These are phyloP conservation scores for Salvia splendens DNA, from an alignment of 257 asterid species.

Conservation along the genomic window DNA sequence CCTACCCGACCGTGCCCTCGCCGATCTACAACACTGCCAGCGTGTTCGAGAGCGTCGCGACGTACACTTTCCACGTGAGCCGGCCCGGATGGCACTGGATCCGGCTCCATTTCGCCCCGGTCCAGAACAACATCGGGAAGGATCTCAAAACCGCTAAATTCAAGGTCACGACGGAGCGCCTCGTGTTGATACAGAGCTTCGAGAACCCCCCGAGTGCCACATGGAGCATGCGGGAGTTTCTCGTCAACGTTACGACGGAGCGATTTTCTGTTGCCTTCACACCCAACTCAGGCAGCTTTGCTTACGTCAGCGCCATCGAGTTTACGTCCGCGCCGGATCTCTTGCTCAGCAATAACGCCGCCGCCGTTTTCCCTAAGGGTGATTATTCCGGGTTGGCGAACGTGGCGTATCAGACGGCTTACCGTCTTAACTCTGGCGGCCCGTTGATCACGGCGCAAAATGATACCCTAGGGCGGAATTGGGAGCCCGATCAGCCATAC, in stretches of 20 bases:
- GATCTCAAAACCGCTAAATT: constrained; percentile 48
- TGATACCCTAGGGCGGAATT: constrained; percentile 56
- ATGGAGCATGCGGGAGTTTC: constrained; percentile 41
- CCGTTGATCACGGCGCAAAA: constrained; percentile 44
- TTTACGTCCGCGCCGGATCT: constrained; percentile 53
- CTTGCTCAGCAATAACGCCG: constrained; percentile 38
- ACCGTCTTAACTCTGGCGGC: constrained; percentile 61
- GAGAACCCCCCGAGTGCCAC: constrained; percentile 7
- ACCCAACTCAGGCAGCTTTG: constrained; percentile 48
- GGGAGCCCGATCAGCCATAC: constrained; percentile 56
- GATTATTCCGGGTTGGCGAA: constrained; percentile 35
- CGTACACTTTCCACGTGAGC: constrained; percentile 61
- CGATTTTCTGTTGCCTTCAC: constrained; percentile 37
- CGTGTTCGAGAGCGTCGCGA: constrained; percentile 53
- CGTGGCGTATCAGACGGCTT: constrained; percentile 44
- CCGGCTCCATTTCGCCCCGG: constrained; percentile 66
- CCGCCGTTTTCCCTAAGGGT: constrained; percentile 46
- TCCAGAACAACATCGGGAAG: constrained; percentile 32
- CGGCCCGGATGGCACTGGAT: constrained; percentile 88
- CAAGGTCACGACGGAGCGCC: constrained; percentile 40
- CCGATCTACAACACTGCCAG: constrained; percentile 59
- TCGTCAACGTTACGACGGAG: constrained; percentile 48
- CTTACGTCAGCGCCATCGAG: constrained; percentile 55
- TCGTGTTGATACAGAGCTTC: constrained; percentile 43
- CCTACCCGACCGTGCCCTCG: constrained; percentile 38